Percentiles rank a stretch among this genome's conserved stretches.
Conservation (phyloP, 257 asterid genomes). For the Plantago elongata region DNA sequence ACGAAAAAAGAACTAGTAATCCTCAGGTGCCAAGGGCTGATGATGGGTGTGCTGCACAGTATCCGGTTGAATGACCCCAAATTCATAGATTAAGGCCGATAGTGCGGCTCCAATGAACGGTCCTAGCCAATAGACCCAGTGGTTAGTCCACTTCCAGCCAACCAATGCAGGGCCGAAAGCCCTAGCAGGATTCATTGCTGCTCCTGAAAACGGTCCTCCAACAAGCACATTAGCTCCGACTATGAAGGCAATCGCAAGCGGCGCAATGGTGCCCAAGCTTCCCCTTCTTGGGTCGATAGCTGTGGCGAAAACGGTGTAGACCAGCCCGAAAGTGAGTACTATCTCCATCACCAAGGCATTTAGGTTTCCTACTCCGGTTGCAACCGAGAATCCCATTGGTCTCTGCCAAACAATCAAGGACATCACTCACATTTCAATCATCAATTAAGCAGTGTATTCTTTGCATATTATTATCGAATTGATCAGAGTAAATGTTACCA, state of each 20-base stretch:
- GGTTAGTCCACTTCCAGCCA: constrained; percentile 93
- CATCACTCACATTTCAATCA: too few relatives aligned
- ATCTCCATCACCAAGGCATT: constrained; percentile 80
- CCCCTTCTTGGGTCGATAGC: constrained; percentile 81
- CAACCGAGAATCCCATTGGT: constrained; percentile 73
- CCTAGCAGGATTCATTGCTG: constrained; percentile 88
- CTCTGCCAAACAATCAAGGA: constrained; percentile 40
- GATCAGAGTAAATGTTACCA: constrained; percentile 29
- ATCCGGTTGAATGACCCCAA: constrained; percentile 50
- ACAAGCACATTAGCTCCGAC: constrained; percentile 80
- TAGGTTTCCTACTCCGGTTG: constrained; percentile 52
- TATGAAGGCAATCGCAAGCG: constrained; percentile 82
- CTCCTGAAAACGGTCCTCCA: constrained; percentile 92
- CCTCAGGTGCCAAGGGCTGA: constrained; percentile 92
- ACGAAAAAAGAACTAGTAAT: constrained; percentile 45
- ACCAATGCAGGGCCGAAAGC: constrained; percentile 91
- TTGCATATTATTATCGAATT: too few relatives aligned
- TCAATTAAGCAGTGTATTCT: too few relatives aligned
- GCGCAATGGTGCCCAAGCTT: constrained; percentile 69
- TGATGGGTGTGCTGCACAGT: constrained; percentile 41
- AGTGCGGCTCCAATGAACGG: constrained; percentile 79
- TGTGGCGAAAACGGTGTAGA: constrained; percentile 72
- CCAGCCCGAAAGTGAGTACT: constrained; percentile 68
- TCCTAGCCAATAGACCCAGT: constrained; percentile 97
- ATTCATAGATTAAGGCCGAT: constrained; percentile 71